Evolutionary conservation across 331 rosid species (phyloP), one percentile per base, ranked within the genome.

Genomic region (Pyracantha coccinea): DNA sequence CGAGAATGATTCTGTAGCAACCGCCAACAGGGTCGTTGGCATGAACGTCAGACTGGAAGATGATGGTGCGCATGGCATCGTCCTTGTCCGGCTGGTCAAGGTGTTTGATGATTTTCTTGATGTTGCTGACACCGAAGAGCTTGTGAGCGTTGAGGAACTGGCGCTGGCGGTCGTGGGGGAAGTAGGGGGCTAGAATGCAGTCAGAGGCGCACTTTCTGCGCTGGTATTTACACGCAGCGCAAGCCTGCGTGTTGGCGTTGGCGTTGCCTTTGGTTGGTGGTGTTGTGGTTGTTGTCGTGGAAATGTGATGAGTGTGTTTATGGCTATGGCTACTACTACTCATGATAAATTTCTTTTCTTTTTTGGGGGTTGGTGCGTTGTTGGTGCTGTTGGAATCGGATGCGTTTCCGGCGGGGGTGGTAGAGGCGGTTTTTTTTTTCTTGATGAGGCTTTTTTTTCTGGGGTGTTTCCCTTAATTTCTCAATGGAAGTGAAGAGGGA

Each of bases 381-480:
- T 55, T 33, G n/a, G 33, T 61, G 24, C 6, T 4, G 72, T 71
- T 77, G 77, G 55, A 8, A 75, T 85, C 83, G 86, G 74, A 79
- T 89, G 97, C 98, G 96, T 88, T 80, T 83, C 90, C 95, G 89
- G 75, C 80, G 98, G 93, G 91, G 92, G 66, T 77, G 93, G 86
- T 73, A 58, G 6, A 54, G 81, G 47, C 6, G 53, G 16, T 47
- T 19, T 41, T 58, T 41, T 58, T 41, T 58, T 31, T 65, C 44
- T 59, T 75, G 78, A 75, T 53, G 75, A 75, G 78, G 77, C 80
- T 81, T 76, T 20, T 73, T 83, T 84, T 86, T 84, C 81, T 80
- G 84, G 60, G 64, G 73, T 14, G 52, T 77, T 76, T 75, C 74
- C 79, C 66, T 75, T 53, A 60, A 69, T 80, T 75, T 58, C 75